Percentiles rank a stretch among this genome's conserved stretches.
These are phyloP conservation scores for Picochlorum sp. DNA, from an alignment of 139 green algal species.

Conservation along the genomic window DNA sequence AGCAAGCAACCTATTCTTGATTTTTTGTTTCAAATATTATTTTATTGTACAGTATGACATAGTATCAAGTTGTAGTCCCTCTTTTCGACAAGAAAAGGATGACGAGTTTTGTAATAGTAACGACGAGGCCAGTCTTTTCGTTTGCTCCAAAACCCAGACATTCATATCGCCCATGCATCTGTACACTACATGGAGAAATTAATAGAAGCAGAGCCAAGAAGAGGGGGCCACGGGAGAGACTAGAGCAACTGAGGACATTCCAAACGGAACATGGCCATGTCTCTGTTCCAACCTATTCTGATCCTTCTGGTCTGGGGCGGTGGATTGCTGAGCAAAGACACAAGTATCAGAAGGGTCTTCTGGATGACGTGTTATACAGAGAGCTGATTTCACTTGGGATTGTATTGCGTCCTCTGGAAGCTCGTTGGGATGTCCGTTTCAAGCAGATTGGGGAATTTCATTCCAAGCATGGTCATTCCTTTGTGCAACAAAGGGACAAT, in stretches of 20 bases:
- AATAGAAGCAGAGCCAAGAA: not conserved
- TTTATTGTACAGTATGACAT: too few species aligned
- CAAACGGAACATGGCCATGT: constrained; percentile 10
- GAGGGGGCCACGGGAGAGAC: not conserved
- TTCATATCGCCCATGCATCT: too few species aligned
- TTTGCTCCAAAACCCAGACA: too few species aligned
- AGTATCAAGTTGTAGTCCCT: too few species aligned
- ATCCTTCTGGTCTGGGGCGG: constrained; percentile 13
- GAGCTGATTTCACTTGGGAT: constrained; percentile 9
- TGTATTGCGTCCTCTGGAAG: not conserved
- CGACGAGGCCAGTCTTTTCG: too few species aligned
- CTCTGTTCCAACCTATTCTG: constrained; percentile 1
- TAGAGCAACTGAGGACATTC: constrained; percentile 3
- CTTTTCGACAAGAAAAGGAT: too few species aligned
- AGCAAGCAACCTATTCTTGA: too few species aligned
- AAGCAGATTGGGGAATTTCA: constrained; percentile 22
- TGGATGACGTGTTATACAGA: not conserved
- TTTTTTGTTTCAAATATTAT: too few species aligned
- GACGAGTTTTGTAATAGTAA: too few species aligned
- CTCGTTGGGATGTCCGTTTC: constrained; percentile 13
- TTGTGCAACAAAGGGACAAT: not conserved
- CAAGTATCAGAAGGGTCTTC: constrained; percentile 3
- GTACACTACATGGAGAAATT: too few species aligned
- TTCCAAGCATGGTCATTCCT: constrained; percentile 19
- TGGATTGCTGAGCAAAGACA: constrained; percentile 15